Evolutionary conservation across 2,329 filamentous ascomycete species (phyloP).

Genomic region (Fusarium incarnatum): DNA sequence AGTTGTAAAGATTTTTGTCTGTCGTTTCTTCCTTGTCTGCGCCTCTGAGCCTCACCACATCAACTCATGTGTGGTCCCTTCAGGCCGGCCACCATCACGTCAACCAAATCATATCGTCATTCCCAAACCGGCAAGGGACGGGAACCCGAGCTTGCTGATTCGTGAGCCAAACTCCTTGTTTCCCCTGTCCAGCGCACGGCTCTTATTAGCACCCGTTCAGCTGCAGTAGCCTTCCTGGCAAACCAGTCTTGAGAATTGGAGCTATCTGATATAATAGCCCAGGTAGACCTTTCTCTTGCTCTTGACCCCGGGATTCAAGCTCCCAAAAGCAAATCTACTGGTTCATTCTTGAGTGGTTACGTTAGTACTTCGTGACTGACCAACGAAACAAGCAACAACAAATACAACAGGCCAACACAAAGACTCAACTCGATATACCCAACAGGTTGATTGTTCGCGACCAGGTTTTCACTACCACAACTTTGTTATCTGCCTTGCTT

Average conservation of each 20-base stretch:
- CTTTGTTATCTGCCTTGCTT: not conserved
- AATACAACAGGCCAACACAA: conserved; percentile 12
- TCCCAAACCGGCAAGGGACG: conserved; percentile 35
- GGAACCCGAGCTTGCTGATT: conserved; percentile 36
- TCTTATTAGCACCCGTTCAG: conserved; percentile 39
- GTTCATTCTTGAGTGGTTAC: conserved; percentile 2
- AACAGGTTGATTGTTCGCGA: conserved; percentile 4
- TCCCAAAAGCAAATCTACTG: not conserved
- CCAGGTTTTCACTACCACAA: not conserved
- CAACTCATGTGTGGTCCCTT: conserved; percentile 1
- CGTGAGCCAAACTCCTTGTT: conserved; percentile 29
- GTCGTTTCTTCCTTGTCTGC: conserved; percentile 11
- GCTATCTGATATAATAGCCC: conserved; percentile 17
- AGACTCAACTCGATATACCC: conserved; percentile 9
- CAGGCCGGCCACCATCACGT: conserved; percentile 39
- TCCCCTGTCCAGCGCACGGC: conserved; percentile 31
- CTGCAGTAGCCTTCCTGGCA: conserved; percentile 23
- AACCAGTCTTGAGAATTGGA: conserved; percentile 4
- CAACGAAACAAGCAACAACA: conserved; percentile 7
- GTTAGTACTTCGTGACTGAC: conserved; percentile 14
- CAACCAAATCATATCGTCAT: conserved; percentile 44
- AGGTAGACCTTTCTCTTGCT: not conserved
- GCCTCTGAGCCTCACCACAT: not conserved
- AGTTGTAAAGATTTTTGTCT: conserved; percentile 14
- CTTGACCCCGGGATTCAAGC: not conserved